Evolutionary conservation across 257 asterid genomes (phyloP), one percentile per base, ranked within the genome.

Genomic region (Nicotiana paniculata): DNA sequence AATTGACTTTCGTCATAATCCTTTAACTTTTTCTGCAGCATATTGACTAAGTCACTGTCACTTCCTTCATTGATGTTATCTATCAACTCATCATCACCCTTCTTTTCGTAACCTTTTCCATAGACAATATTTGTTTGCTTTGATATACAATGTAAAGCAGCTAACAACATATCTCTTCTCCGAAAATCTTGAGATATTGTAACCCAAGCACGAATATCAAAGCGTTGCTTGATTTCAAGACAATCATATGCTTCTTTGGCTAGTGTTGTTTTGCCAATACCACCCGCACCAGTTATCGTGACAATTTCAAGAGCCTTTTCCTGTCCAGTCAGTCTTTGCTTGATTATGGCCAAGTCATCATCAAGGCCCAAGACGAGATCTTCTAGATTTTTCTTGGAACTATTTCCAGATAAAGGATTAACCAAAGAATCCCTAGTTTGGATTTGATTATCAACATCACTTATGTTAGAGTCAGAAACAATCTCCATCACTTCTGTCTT

Each of bases 251-350:
- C 78, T 62, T 65, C 66, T 69, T 6, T 81, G 17, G 84, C 84
- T 13, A 84, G 33, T 32, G 86, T 84, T 2, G 82, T 84, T 67
- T 84, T 84, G 21, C 84, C 86, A 5, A 81, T 17, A 13, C 86
- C 84, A 4, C 70, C 72, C 84, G 63, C 55, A 3, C 86, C 84
- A 9, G 59, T 30, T 26, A 84, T 81, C 8, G 84, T 64, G 57
- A 84, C 39, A 63, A 84, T 57, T 26, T 74, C 30, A 5, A 63
- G 82, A 4, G 5, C 33, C 21, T 16, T 1, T n/a, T 77, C 18
- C 21, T 21, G 43, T 32, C 77, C 58, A 39, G 6, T 75, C n/a
- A 82, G 65, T 28, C 32, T 18, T 10, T 63, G 82, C 1, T 21
- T n/a, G 7, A 76, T 46, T 3, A 5, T 26, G 16, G 21, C 48